These are phyloP conservation scores for Ganoderma resinaceum DNA, from an alignment of 1,284 basidiomycete genomes.

Conservation along the genomic window DNA sequence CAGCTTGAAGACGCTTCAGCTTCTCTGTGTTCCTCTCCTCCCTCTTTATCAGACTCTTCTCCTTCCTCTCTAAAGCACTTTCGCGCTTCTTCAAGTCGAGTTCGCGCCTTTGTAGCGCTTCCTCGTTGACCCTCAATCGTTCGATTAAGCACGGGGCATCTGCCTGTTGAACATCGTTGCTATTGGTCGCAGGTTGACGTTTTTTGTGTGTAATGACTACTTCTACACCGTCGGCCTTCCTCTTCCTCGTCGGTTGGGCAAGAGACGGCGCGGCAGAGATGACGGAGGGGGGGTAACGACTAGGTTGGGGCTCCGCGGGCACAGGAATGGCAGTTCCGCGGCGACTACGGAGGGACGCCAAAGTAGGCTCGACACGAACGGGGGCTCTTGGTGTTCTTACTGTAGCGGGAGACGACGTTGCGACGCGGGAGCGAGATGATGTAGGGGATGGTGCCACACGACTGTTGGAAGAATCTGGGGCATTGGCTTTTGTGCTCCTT, in stretches of 20 bases:
- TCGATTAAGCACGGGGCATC: conserved; percentile 4
- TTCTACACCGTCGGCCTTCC: neutral
- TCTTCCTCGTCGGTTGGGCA: neutral
- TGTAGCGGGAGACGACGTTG: neutral
- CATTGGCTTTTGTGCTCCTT: neutral
- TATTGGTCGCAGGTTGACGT: neutral
- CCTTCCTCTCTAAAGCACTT: conserved; percentile 15
- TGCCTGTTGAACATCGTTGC: conserved; percentile 5
- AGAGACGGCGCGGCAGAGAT: neutral
- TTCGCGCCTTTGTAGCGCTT: conserved; percentile 6
- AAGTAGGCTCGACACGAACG: neutral
- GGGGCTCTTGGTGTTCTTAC: neutral
- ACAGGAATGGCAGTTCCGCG: neutral
- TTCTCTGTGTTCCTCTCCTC: conserved; percentile 12
- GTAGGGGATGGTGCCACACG: neutral
- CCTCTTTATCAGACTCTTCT: conserved; percentile 3
- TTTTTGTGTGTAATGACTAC: neutral
- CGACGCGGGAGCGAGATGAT: neutral
- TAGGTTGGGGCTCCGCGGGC: neutral
- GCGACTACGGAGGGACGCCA: neutral
- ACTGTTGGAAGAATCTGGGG: neutral
- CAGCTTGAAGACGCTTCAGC: conserved; percentile 9
- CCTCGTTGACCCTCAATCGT: conserved; percentile 10
- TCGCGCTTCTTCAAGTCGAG: conserved; percentile 10
- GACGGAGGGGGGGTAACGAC: neutral